Evolutionary conservation across 2,329 filamentous ascomycete species (phyloP).

Genomic region (Pleochaeta shiraiana): DNA sequence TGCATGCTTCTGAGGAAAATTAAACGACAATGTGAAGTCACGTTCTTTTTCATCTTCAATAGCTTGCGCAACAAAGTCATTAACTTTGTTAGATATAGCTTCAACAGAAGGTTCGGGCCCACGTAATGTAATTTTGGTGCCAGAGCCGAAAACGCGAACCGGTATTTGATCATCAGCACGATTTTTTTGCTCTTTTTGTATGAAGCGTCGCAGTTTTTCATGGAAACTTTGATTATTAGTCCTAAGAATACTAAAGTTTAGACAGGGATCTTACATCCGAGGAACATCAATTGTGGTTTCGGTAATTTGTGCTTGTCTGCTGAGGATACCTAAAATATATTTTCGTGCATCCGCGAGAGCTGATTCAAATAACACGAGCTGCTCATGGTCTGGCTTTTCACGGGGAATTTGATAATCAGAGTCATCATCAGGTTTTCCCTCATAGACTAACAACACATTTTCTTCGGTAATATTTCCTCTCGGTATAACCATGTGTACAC

Average conservation of each 20-base stretch:
- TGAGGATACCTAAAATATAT: constrained; percentile 34
- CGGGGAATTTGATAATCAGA: constrained; percentile 32
- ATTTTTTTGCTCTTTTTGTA: constrained; percentile 40
- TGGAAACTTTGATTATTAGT: constrained; percentile 29
- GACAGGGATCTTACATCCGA: constrained; percentile 23
- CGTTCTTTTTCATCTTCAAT: constrained; percentile 87
- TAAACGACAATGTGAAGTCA: constrained; percentile 65
- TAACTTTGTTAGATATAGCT: constrained; percentile 48
- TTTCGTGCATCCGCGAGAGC: constrained; percentile 32
- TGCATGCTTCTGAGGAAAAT: constrained; percentile 87
- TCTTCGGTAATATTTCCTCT: constrained; percentile 35
- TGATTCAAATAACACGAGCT: constrained; percentile 31
- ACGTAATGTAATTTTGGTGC: constrained; percentile 46
- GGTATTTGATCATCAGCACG: constrained; percentile 35
- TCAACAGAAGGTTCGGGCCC: constrained; percentile 56
- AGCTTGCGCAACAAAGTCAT: constrained; percentile 65
- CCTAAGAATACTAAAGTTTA: background rate
- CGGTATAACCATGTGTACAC: constrained; percentile 53
- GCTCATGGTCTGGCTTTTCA: constrained; percentile 26
- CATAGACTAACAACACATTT: constrained; percentile 52
- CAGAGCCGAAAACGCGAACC: constrained; percentile 33
- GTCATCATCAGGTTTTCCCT: constrained; percentile 32
- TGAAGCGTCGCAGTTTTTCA: constrained; percentile 38
- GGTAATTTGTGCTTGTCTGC: constrained; percentile 33
- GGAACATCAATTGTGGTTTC: constrained; percentile 33